Base-by-base conservation (phyloP, 768 basidiomycete species). In the Sistotremastrum suecicum region DNA sequence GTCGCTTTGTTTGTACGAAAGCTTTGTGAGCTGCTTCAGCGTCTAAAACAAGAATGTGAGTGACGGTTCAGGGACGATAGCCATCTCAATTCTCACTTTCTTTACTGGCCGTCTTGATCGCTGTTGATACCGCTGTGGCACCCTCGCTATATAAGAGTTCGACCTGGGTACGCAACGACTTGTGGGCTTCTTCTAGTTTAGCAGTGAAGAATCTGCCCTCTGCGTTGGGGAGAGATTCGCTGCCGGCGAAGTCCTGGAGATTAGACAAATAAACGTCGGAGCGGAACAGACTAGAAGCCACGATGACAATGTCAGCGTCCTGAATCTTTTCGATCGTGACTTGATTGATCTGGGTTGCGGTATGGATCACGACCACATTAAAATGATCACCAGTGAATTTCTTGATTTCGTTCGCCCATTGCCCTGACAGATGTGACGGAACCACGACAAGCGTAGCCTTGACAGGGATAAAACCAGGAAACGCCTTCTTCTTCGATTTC, bases 201-300 rank as follows among this genome's bases (percentile, higher is more conserved):
- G 81, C 80, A 44, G 83, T 80, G 70, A 92, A 95, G 65, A 89
- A 89, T 12, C 92, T 78, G 8, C 88, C 88, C 34, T 88, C 83
- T 34, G 78, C 75, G n/a, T 65, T 63, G 1, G 88, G 87, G 34
- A 91, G 67, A 11, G 75, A 63, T 3, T 82, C 78, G 5, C 70
- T 78, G 5, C 71, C 83, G 3, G 79, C 74, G 38, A 91, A 71
- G 2, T 76, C 64, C 50, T 79, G 76, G 7, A 90, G 72, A 56
- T 84, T 85, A n/a, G 73, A 75, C 4, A 82, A 66, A 54, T 89
- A 95, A 34, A 76, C 77, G 8, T 62, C 60, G 38, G 85, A 86
- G 52, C 79, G 79, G 68, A 90, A 86, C n/a, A 95, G 63, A 53
- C 79, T 87, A 2, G 85, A 84, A 5, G 89, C 84, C 28, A 88